Base-by-base conservation (phyloP, 2,329 filamentous ascomycete species). In the Sclerotinia subarctica region DNA sequence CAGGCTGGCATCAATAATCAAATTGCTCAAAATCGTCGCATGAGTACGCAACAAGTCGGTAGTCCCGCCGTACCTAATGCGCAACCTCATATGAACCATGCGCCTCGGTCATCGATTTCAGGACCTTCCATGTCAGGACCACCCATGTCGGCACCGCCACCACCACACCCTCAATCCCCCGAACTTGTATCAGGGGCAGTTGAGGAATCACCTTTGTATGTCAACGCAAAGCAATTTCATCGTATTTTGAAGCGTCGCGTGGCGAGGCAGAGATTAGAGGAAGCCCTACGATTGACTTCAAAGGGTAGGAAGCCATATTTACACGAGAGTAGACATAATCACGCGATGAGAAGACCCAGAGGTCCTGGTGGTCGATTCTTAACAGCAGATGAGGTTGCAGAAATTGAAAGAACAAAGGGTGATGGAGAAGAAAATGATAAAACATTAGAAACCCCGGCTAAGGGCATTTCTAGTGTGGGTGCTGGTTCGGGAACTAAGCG, bases 181-280 rank as follows among this genome's bases (percentile, higher is more conserved):
- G 94, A 97, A 77, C 87, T 95, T 74, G 86, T 90, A 1, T 82
- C 90, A 10, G 84, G 82, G 3, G 85, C 86, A 19, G 88, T 89
- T 5, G 95, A 98, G 78, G 95, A 99, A 77, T 94, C 94, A 0
- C 95, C 95, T 0, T 83, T 99, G 0, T 99, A 99, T 74, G 95
- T 99, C 76, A 99, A 99, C 76, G 95, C 95, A 6, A 99, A 99
- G 79, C 95, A 99, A 76, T 99, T 99, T 74, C 95, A 99, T 78
- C 91, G 95, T 35, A 99, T 99, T 60, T 81, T 99, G 66, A 98
- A 99, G 83, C 87, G 95, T 68, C 88, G 95, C 69, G 93, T 98
- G 71, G 95, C 95, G 8, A 87, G 95, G 46, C 95, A 98, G 79
- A 93, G 92, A 78, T 84, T 99, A 21, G 95, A 99, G 78, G 95